Conservation (phyloP, 2,329 filamentous ascomycete species). For the Periconia macrospinosa region DNA sequence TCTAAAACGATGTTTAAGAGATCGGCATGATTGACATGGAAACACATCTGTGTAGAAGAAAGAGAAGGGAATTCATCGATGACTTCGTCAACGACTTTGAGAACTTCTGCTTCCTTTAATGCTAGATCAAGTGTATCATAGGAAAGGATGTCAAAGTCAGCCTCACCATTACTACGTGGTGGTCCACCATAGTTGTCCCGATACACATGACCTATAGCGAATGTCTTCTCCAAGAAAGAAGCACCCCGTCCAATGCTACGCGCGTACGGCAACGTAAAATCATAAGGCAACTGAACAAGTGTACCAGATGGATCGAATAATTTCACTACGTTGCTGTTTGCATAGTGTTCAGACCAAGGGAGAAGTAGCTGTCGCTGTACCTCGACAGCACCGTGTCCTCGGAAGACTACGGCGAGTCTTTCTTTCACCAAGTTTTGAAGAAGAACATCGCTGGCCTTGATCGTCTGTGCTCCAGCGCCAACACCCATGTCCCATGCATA, state of each 20-base stretch:
- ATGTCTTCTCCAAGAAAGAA: constrained; percentile 71
- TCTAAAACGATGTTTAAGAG: constrained; percentile 88
- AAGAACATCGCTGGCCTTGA: constrained; percentile 60
- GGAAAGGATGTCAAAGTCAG: constrained; percentile 96
- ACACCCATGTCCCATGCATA: constrained; percentile 52
- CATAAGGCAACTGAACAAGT: constrained; percentile 91
- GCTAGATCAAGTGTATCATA: constrained; percentile 78
- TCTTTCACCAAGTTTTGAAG: constrained; percentile 75
- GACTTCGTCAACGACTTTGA: constrained; percentile 94
- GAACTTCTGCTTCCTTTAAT: constrained; percentile 87
- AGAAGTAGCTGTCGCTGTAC: constrained; percentile 74
- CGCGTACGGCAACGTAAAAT: constrained; percentile 87
- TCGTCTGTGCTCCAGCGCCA: constrained; percentile 27
- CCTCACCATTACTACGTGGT: constrained; percentile 80
- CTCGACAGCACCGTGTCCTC: constrained; percentile 86
- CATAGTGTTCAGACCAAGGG: constrained; percentile 79
- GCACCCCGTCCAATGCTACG: constrained; percentile 75
- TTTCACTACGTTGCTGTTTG: constrained; percentile 68
- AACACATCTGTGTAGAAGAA: constrained; percentile 74
- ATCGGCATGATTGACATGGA: constrained; percentile 86
- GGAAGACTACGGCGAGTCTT: constrained; percentile 75
- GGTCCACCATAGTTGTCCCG: constrained; percentile 79
- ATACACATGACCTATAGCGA: constrained; percentile 86
- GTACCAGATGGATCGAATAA: constrained; percentile 82
- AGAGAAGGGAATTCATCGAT: constrained; percentile 78